phyloP scores from a whole-genome alignment of 2,329 filamentous ascomycete species.

The Nemania sp. region DNA sequence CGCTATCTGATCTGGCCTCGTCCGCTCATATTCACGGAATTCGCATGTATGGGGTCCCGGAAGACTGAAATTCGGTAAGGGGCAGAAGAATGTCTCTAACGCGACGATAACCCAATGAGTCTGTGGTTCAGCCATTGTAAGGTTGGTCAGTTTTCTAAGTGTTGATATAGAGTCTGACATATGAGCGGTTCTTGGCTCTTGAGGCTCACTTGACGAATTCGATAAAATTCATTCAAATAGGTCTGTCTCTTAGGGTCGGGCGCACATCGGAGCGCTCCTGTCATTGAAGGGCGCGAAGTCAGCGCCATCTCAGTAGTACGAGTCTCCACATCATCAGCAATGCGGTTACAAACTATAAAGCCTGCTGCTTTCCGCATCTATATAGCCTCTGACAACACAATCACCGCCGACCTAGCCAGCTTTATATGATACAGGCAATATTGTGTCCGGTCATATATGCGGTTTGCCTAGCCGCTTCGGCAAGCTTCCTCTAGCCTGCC shows the following conservation, averaged over 20 bases:
- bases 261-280: background rate
- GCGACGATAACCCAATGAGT: slow-evolving; percentile 42
- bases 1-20: slow-evolving; percentile 33
- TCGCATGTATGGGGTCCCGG: slow-evolving; percentile 41
- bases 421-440: no score
- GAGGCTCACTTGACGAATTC: background rate
- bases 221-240: background rate
- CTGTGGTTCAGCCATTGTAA: slow-evolving; percentile 16
- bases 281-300: slow-evolving; percentile 19
- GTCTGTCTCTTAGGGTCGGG: background rate
- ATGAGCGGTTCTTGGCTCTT: background rate
- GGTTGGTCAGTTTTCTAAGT: background rate
- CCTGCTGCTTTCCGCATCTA: background rate
- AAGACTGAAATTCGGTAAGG: slow-evolving; percentile 33
- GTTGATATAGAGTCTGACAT: background rate
- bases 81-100: slow-evolving; percentile 40
- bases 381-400: background rate
- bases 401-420: no score
- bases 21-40: slow-evolving; percentile 35
- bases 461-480: no score
- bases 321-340: background rate
- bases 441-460: no score
- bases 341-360: background rate
- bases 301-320: background rate
- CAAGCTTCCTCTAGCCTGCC: no score